Percentiles rank a stretch among this genome's conserved stretches.
These are phyloP conservation scores for Whalleya microplaca DNA, from an alignment of 2,329 filamentous ascomycete species.

Conservation along the genomic window DNA sequence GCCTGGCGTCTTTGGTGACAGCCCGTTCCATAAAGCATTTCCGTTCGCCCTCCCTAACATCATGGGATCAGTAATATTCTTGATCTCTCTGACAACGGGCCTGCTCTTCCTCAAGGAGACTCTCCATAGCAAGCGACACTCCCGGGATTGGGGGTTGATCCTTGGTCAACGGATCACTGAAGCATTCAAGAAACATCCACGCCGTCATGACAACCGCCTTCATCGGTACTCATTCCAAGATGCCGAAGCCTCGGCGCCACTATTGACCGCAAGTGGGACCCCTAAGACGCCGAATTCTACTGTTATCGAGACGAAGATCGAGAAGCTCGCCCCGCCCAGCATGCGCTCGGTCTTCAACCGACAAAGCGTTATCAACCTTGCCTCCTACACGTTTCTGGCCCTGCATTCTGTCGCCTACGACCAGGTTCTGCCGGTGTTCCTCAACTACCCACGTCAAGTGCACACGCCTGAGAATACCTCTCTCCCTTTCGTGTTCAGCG, in stretches of 20 bases:
- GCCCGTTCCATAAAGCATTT: slow-evolving; percentile 70
- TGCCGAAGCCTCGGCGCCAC: slow-evolving; percentile 59
- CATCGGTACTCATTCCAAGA: slow-evolving; percentile 55
- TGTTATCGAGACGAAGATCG: slow-evolving; percentile 15
- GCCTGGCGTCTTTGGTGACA: slow-evolving; percentile 70
- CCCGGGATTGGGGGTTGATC: slow-evolving; percentile 74
- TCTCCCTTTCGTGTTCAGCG: slow-evolving; percentile 79
- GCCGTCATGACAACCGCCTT: slow-evolving; percentile 32
- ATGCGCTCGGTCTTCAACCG: slow-evolving; percentile 63
- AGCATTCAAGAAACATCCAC: slow-evolving; percentile 36
- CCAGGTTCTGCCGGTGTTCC: slow-evolving; percentile 84
- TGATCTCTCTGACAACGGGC: slow-evolving; percentile 74
- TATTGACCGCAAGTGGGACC: slow-evolving; percentile 46
- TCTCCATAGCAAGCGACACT: slow-evolving; percentile 68
- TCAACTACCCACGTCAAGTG: slow-evolving; percentile 70
- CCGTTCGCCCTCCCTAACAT: slow-evolving; percentile 88
- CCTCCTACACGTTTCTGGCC: slow-evolving; percentile 79
- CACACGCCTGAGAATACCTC: slow-evolving; percentile 61
- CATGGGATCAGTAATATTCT: slow-evolving; percentile 74
- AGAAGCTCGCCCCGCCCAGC: slow-evolving; percentile 27
- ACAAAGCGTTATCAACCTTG: slow-evolving; percentile 75
- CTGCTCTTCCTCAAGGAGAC: slow-evolving; percentile 87
- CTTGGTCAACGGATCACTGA: slow-evolving; percentile 69
- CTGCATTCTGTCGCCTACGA: slow-evolving; percentile 85
- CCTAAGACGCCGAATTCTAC: slow-evolving; percentile 23